Evolutionary conservation across 257 asterid genomes (phyloP), one percentile per base, ranked within the genome.

Genomic region (Nicotiana tomentosiformis): DNA sequence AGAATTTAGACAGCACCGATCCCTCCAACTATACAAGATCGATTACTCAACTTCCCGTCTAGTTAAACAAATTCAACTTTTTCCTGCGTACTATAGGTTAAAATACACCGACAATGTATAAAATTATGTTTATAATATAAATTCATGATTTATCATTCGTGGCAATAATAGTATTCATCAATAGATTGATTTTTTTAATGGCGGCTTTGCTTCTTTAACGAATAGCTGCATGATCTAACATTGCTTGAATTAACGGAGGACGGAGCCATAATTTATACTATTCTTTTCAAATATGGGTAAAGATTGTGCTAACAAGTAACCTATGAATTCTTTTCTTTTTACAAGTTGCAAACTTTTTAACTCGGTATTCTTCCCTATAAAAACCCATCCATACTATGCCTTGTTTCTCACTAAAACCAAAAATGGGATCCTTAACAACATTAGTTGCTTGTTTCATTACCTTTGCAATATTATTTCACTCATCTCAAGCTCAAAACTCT

Each of bases 401-500:
- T 23, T 72, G 17, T 49, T 11, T 72, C 79, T 72, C 39, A 46
- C 26, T 14, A 46, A 49, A 72, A 23, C 1, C 14, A 67, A 10
- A 58, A 5, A 82, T 85, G 83, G 68, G 20, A 33, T 2, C 14
- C 56, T 20, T 43, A 61, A 15, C 65, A 2, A 61, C 78, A 10
- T 49, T 77, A 3, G 5, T 78, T 64, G 39, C 5, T 46, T 72
- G 61, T 72, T 72, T 46, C 61, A 12, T 82, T 23, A 7, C 46
- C 15, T 20, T 17, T 49, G 12, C 39, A 3, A 16, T 77, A 66
- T 29, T 23, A 58, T 20, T 85, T 37, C n/a, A n/a, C 37, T 35
- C 78, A 57, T 66, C 66, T 23, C 68, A 33, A 20, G 90, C 89
- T 82, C 88, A 85, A 53, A 81, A 66, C 80, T 4, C 83, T 0